A percentile compares a stretch with the other conserved stretches of the same genome.
phyloP scores from a whole-genome alignment of 192 early-diverging fungal genomes.

The Coemansia sp. region DNA sequence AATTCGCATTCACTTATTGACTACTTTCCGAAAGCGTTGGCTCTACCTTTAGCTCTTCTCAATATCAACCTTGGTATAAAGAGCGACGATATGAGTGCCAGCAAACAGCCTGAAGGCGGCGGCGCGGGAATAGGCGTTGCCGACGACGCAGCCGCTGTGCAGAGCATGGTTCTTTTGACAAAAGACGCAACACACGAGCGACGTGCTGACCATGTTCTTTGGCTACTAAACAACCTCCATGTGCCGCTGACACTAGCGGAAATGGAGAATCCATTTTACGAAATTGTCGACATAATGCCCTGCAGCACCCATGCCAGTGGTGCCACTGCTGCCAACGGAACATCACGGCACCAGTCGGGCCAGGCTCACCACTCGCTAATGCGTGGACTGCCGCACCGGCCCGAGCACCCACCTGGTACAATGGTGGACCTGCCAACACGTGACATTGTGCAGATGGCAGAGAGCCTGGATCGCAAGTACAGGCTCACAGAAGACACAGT shows the following conservation, averaged over 20 bases:
- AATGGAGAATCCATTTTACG: conserved; percentile 34
- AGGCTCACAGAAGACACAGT: conserved; percentile 52
- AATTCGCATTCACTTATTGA: not conserved
- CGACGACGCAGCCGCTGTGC: conserved; percentile 18
- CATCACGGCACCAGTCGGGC: conserved; percentile 16
- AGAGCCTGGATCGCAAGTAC: conserved; percentile 49
- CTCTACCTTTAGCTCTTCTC: not conserved
- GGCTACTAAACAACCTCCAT: conserved; percentile 50
- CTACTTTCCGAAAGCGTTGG: not conserved
- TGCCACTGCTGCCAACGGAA: not conserved
- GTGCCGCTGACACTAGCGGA: conserved; percentile 42
- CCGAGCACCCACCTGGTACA: conserved; percentile 13
- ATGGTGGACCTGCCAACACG: conserved; percentile 7
- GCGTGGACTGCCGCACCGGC: conserved; percentile 17
- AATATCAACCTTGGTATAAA: not conserved
- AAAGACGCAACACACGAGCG: conserved; percentile 32
- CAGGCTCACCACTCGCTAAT: conserved; percentile 7
- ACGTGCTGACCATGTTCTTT: conserved; percentile 43
- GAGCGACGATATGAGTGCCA: conserved; percentile 14
- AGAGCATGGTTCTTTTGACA: conserved; percentile 34
- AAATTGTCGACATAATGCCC: conserved; percentile 35
- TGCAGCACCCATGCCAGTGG: not conserved
- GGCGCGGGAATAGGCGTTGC: not conserved
- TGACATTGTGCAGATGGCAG: conserved; percentile 23
- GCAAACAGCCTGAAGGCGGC: conserved; percentile 9